Base-by-base conservation (phyloP, 2,329 filamentous ascomycete species). In the Aspergillus chevalieri region DNA sequence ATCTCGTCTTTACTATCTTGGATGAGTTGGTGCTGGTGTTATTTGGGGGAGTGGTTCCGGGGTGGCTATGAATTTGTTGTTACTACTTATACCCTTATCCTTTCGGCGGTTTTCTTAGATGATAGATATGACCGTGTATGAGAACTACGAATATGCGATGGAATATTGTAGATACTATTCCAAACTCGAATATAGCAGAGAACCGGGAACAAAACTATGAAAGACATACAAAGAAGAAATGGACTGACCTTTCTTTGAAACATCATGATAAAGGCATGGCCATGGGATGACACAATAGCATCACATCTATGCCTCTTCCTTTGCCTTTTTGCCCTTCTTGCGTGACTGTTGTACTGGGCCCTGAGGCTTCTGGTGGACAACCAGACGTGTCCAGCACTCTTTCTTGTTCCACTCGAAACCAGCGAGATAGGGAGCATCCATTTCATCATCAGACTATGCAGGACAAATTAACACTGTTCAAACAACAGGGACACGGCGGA, bases 391-490 rank as follows among this genome's bases (percentile, higher is more conserved):
- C 84, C 89, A 95, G 66, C 84, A 89, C 73, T 95, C 89, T 61
- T 95, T 87, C 69, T 86, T 88, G 74, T 95, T 87, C 91, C 91
- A 96, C 78, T 95, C 90, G 76, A 97, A 96, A 58, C 92, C 92
- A 64, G 85, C 85, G 59, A 97, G 85, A 78, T 91, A 89, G 56
- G 91, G 89, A 58, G 81, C 78, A 49, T 92, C 87, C 53, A 97
- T 79, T 71, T 96, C 92, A 68, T 97, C 92, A 64, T 97, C 92
- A 53, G 86, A 81, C 91, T 95, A 61, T 9, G 39, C 26, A 24
- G 19, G 19, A 43, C 15, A 17, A 7, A 15, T 43, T 44, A 41
- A 10, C 7, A 41, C 12, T 4, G 15, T 21, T 3, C 10, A 21
- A 19, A 19, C 15, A 45, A 30, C 30, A 42, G 8, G 15, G 7